phyloP scores from a whole-genome alignment of 108 stramenopile species.

The Nitzschia sp. region DNA sequence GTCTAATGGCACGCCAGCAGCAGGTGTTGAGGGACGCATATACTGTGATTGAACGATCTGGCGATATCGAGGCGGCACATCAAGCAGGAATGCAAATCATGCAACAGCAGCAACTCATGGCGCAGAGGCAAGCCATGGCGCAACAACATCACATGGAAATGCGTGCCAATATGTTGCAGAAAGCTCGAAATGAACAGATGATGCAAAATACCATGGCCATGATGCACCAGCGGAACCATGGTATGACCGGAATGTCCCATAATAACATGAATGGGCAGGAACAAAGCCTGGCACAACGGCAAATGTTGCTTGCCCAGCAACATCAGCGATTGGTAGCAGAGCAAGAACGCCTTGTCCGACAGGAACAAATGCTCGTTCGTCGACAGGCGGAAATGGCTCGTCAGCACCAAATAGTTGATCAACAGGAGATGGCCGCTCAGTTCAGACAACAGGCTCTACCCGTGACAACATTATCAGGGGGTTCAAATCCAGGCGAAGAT shows the following conservation, averaged over 20 bases:
- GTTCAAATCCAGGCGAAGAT: too few species aligned
- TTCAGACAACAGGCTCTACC: too few species aligned
- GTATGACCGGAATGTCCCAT: not conserved
- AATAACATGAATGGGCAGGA: not conserved
- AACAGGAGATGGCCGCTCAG: not conserved
- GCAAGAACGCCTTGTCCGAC: not conserved
- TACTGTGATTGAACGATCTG: constrained; percentile 7
- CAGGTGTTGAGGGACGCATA: constrained; percentile 9
- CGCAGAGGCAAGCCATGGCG: not conserved
- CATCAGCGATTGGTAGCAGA: constrained; percentile 9
- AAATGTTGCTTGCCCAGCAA: constrained; percentile 5
- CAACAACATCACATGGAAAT: constrained; percentile 6
- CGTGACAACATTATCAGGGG: too few species aligned
- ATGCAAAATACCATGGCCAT: not conserved
- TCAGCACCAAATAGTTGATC: not conserved
- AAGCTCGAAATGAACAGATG: not conserved
- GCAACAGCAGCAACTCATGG: constrained; percentile 7
- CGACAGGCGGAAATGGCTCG: not conserved
- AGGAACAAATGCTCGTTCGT: not conserved
- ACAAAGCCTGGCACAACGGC: constrained; percentile 7
- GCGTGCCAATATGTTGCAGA: not conserved
- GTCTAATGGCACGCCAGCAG: constrained; percentile 5
- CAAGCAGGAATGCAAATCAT: not conserved
- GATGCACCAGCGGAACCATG: not conserved
- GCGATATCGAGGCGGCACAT: not conserved